These are phyloP conservation scores for Pistacia vera DNA, from an alignment of 345 rosid species.

Conservation along the genomic window DNA sequence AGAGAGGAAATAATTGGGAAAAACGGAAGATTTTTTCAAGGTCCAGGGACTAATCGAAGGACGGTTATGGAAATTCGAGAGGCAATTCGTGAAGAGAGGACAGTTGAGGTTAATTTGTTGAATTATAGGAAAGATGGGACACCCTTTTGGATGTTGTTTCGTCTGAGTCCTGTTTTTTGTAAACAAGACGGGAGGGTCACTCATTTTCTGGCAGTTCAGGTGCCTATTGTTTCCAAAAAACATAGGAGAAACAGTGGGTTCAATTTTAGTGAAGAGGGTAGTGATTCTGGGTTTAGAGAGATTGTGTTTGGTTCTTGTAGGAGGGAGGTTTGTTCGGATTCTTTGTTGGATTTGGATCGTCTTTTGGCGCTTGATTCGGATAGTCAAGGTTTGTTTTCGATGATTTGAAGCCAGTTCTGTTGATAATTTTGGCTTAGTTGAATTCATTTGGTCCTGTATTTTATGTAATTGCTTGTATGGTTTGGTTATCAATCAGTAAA, in stretches of 20 bases:
- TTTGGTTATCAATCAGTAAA: not conserved
- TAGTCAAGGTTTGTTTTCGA: constrained; percentile 40
- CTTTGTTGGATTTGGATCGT: constrained; percentile 42
- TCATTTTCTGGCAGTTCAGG: constrained; percentile 87
- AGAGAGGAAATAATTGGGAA: constrained; percentile 70
- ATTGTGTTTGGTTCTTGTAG: constrained; percentile 74
- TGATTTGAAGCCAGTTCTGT: not conserved
- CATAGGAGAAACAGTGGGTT: constrained; percentile 31
- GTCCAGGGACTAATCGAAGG: constrained; percentile 69
- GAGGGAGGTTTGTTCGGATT: constrained; percentile 70
- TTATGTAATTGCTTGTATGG: not conserved
- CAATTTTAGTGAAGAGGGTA: constrained; percentile 41
- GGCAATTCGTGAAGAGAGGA: constrained; percentile 79
- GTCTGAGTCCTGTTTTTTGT: constrained; percentile 69
- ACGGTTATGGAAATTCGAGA: constrained; percentile 82
- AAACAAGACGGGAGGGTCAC: constrained; percentile 59
- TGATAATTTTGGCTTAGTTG: not conserved
- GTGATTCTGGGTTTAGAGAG: constrained; percentile 36
- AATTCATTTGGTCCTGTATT: not conserved
- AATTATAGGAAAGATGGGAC: constrained; percentile 89
- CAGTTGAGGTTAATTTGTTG: constrained; percentile 57
- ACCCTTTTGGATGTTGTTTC: constrained; percentile 91
- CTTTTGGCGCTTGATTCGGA: constrained; percentile 45
- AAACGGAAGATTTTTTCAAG: constrained; percentile 84
- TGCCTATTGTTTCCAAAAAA: constrained; percentile 49